Evolutionary conservation across 208 protist genomes (phyloP), one percentile per base, ranked within the genome.

Genomic region (Hexamita inflata): DNA sequence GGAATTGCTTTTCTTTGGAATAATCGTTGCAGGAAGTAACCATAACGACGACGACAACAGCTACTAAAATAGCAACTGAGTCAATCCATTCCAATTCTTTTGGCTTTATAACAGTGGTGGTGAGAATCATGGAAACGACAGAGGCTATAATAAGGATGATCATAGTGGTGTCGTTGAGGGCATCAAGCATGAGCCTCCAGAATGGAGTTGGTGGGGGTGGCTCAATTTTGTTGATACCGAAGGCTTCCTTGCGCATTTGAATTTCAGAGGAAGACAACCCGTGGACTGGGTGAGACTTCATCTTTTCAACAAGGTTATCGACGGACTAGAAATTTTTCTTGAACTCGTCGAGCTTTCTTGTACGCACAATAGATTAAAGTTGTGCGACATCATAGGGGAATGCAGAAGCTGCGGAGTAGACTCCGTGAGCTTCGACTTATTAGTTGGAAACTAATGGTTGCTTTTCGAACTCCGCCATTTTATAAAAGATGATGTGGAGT

Each of bases 21-120:
- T 88, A 96, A 75, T 97, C 88, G 80, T 97, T 97, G 9, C 88
- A 67, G 1, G 93, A 87, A 39, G 89, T 90, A 2, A 98, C 89
- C 0, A 81, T 57, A 0, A 87, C 85, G 9, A 98, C 95, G 61
- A 97, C 85, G 35, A 91, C 40, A 49, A 97, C 90, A 42, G 93
- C 93, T 29, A 92, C 61, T 7, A 98, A 83, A 79, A 98, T 98
- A 9, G 94, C 90, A 1, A 85, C 85, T 26, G 93, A 93, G 77
- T 98, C 94, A 41, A 97, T 91, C 92, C 92, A 96, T 1, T 65
- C 60, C 24, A 38, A 13, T 34, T 84, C 58, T 40, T 28, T 80
- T 39, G 42, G 53, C 24, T 65, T 32, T 41, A 53, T 26, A 75
- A 64, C 87, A 82, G 58, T 94, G 84, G 15, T 84, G 87, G 7